phyloP scores from a whole-genome alignment of 1,139 yeast species.

The Yamadazyma jaroonii region DNA sequence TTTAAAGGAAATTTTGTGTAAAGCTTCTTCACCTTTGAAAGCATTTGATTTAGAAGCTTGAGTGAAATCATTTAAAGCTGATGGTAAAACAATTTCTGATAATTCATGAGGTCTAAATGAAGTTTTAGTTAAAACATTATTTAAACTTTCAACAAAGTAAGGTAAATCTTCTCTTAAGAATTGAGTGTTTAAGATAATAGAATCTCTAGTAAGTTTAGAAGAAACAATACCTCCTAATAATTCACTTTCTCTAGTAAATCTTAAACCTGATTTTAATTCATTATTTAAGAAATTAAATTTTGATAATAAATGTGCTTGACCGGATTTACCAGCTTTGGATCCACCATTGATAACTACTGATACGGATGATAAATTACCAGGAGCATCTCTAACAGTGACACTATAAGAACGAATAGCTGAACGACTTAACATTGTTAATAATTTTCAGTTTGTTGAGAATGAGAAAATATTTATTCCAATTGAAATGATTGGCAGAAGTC shows the following conservation, averaged over 20 bases:
- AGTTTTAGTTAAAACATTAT: slow-evolving; percentile 71
- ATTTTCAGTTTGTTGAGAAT: slow-evolving; percentile 5
- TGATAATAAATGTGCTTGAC: slow-evolving; percentile 82
- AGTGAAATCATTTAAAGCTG: slow-evolving; percentile 57
- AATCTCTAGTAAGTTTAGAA: slow-evolving; percentile 77
- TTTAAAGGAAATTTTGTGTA: slow-evolving; percentile 83
- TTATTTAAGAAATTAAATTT: slow-evolving; percentile 87
- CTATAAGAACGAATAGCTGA: slow-evolving; percentile 48
- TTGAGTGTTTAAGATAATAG: slow-evolving; percentile 72
- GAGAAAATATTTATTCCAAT: not conserved
- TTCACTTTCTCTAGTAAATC: slow-evolving; percentile 94
- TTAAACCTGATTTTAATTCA: slow-evolving; percentile 77
- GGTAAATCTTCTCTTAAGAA: slow-evolving; percentile 90
- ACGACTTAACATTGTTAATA: slow-evolving; percentile 38
- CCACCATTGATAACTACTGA: slow-evolving; percentile 86
- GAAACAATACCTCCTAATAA: slow-evolving; percentile 82
- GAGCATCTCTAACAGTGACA: slow-evolving; percentile 45
- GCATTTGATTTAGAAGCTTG: slow-evolving; percentile 51
- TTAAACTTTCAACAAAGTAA: slow-evolving; percentile 84
- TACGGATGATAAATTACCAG: slow-evolving; percentile 63
- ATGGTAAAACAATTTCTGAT: slow-evolving; percentile 77
- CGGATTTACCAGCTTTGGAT: slow-evolving; percentile 75
- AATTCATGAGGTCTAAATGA: slow-evolving; percentile 81
- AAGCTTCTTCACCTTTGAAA: slow-evolving; percentile 69
- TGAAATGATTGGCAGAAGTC: slow-evolving; percentile 18